Conservation (phyloP, 2,329 filamentous ascomycete species). For the Talaromyces pinophilus region DNA sequence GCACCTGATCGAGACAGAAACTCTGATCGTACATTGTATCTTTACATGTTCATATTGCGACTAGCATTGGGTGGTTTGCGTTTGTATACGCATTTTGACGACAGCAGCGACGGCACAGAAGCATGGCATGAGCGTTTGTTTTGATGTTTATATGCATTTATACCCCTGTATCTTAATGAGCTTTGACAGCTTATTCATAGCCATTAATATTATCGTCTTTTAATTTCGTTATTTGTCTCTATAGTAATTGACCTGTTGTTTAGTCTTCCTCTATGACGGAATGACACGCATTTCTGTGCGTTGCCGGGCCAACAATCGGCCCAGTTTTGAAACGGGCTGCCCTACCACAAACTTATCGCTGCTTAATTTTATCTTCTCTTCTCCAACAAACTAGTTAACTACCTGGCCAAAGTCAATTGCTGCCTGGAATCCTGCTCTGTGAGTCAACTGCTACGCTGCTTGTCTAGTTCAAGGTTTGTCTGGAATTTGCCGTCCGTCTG, state of each 20-base stretch:
- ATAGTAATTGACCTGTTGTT: too few species aligned
- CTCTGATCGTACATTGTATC: slow-evolving; percentile 1
- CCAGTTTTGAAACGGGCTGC: slow-evolving; percentile 6
- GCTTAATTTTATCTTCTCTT: not conserved
- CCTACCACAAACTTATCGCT: slow-evolving; percentile 1
- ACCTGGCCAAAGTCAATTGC: not conserved
- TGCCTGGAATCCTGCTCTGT: slow-evolving; percentile 7
- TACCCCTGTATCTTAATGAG: slow-evolving; percentile 20
- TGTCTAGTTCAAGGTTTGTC: not conserved
- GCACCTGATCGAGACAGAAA: not conserved
- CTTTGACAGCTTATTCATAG: not conserved
- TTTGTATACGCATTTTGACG: not conserved
- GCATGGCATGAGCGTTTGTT: slow-evolving; percentile 8
- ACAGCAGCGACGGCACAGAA: slow-evolving; percentile 5
- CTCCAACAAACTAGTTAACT: too few species aligned
- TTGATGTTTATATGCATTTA: slow-evolving; percentile 17
- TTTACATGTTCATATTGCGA: not conserved
- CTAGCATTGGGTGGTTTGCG: slow-evolving; percentile 1
- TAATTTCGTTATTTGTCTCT: too few species aligned
- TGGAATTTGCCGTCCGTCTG: slow-evolving; percentile 1
- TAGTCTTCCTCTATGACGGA: not conserved
- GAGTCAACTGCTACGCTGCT: not conserved
- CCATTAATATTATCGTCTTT: not conserved
- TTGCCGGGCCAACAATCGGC: slow-evolving; percentile 20
- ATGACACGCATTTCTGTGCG: slow-evolving; percentile 1